phyloP scores from a whole-genome alignment of 441 rosid species.

The Populus hybrid region DNA sequence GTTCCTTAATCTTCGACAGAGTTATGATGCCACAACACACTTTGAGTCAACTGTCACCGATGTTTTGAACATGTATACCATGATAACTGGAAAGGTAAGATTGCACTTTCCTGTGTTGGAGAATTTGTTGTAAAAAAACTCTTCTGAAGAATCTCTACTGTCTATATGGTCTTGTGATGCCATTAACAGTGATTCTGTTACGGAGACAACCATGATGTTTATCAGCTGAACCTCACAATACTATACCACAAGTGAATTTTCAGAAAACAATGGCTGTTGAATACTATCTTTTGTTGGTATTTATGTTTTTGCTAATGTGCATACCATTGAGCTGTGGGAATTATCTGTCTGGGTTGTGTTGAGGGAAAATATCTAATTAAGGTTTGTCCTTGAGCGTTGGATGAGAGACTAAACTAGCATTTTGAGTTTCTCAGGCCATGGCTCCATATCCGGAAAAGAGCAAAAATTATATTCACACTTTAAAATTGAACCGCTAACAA shows the following conservation, averaged over 20 bases:
- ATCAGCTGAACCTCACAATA: background rate
- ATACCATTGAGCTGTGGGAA: background rate
- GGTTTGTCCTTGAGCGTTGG: background rate
- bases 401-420: background rate
- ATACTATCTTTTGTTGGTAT: background rate
- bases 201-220: background rate
- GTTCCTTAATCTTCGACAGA: constrained; percentile 40
- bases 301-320: background rate
- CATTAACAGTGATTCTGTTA: background rate
- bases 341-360: background rate
- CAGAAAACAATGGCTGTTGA: background rate
- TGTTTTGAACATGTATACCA: constrained; percentile 68
- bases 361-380: background rate
- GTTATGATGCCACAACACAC: constrained; percentile 85
- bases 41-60: constrained; percentile 78
- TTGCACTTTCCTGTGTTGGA: background rate
- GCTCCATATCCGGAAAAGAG: no score
- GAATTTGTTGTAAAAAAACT: background rate
- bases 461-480: background rate
- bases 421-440: background rate
- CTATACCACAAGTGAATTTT: background rate
- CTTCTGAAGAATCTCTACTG: background rate
- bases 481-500: background rate
- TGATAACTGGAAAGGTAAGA: constrained; percentile 84
- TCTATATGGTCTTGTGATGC: background rate